phyloP scores from a whole-genome alignment of 768 basidiomycete species.

The Boletus barrowsii region DNA sequence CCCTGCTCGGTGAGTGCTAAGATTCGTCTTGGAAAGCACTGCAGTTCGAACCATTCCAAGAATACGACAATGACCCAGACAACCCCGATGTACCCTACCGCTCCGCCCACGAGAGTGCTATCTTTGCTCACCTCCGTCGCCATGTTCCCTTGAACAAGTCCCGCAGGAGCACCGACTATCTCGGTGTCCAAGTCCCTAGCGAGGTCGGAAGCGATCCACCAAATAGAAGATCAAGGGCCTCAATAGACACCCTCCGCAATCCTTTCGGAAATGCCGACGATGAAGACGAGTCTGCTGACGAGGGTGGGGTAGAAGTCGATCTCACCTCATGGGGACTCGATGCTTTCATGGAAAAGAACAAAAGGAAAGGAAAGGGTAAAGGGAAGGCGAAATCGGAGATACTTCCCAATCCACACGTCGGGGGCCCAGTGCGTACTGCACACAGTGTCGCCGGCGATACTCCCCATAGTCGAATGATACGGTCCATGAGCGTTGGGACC shows the following conservation, averaged over 20 bases:
- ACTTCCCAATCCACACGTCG: slow-evolving; percentile 45
- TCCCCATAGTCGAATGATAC: slow-evolving; percentile 41
- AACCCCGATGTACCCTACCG: slow-evolving; percentile 58
- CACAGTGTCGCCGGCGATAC: slow-evolving; percentile 43
- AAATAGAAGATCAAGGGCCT: slow-evolving; percentile 49
- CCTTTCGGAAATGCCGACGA: slow-evolving; percentile 69
- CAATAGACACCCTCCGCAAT: slow-evolving; percentile 65
- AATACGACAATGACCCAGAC: slow-evolving; percentile 87
- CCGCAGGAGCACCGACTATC: slow-evolving; percentile 59
- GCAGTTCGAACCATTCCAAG: slow-evolving; percentile 36
- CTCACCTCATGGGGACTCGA: slow-evolving; percentile 84
- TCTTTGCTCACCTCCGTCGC: slow-evolving; percentile 75
- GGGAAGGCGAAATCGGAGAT: slow-evolving; percentile 35
- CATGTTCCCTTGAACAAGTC: slow-evolving; percentile 47
- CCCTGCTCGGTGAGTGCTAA: slow-evolving; percentile 63
- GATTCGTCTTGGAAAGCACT: not conserved
- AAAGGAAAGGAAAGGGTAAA: slow-evolving; percentile 41
- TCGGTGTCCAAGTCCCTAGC: slow-evolving; percentile 64
- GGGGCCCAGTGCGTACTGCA: slow-evolving; percentile 37
- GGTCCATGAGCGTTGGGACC: slow-evolving; percentile 67
- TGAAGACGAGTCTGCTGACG: slow-evolving; percentile 48
- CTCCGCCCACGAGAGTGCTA: slow-evolving; percentile 79
- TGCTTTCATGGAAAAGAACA: slow-evolving; percentile 70
- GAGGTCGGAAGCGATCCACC: slow-evolving; percentile 54
- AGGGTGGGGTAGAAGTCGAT: slow-evolving; percentile 66